Base-by-base conservation (phyloP, 768 basidiomycete genomes). In the Amylocystis lapponica region DNA sequence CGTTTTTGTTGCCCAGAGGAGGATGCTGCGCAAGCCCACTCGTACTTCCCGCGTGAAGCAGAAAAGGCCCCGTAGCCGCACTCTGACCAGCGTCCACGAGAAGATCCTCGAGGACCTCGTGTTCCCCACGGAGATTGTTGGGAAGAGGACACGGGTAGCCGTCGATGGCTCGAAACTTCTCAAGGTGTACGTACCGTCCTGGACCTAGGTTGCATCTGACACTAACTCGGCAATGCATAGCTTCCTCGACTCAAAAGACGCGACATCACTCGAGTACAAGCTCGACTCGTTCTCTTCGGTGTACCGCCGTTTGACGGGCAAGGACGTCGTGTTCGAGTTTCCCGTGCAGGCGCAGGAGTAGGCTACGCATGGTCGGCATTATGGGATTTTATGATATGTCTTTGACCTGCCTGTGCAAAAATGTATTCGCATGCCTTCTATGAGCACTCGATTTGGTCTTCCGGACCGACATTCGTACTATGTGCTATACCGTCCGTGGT, bases 221-320 rank as follows among this genome's bases (percentile, higher is more conserved):
- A n/a, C n/a, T n/a, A n/a, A n/a, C n/a, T n/a, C n/a, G n/a, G n/a
- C n/a, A 22, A 20, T 39, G 19, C 46, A 39, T 56, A 98, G 95
- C 55, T 86, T 93, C 76, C 86, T 99, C 54, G 96, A 99, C 76
- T 75, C 91, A 53, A 98, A 98, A 69, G 96, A 99, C 64, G 81
- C 92, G 44, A 98, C 93, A 65, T 88, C 91, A 60, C 78, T 98
- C 64, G 96, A 98, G 77, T 97, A 99, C 86, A 99, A 99, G 80
- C 79, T 98, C 57, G 96, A 99, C 73, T 95, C 94, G 51, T 99
- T 98, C 76, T 87, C 94, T 37, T 93, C 91, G 31, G 90, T 98
- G 51, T 97, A 96, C 79, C 87, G 86, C 61, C 80, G 86, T 50
- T 71, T 96, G 64, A 95, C 93, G 52, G 94, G 94, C 64, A 97